Evolutionary conservation across 331 rosid genomes (phyloP).

Genomic region (Phaseolus coccineus): DNA sequence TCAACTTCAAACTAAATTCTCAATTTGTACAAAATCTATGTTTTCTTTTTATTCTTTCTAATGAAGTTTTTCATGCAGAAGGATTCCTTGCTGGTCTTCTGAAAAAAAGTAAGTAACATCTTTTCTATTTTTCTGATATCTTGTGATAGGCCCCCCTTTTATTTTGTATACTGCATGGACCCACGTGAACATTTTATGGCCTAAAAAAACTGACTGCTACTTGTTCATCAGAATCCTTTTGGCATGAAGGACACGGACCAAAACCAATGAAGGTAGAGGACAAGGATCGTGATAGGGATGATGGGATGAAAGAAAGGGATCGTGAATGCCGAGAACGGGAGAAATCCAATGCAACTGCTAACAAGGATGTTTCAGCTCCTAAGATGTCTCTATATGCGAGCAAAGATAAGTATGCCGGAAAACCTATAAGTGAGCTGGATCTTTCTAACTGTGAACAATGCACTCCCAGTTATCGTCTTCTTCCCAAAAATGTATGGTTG

Average conservation of each 20-base stretch:
- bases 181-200: slow-evolving; percentile 37
- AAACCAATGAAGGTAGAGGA: slow-evolving; percentile 80
- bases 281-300: slow-evolving; percentile 76
- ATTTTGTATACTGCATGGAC: slow-evolving; percentile 28
- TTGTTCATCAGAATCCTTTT: slow-evolving; percentile 70
- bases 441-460: slow-evolving; percentile 94
- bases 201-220: slow-evolving; percentile 42
- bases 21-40: slow-evolving; percentile 37
- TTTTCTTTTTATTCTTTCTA: slow-evolving; percentile 50
- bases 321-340: slow-evolving; percentile 79
- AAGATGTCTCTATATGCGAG: slow-evolving; percentile 65
- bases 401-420: slow-evolving; percentile 87
- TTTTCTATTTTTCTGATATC: slow-evolving; percentile 43
- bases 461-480: slow-evolving; percentile 94
- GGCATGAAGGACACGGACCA: slow-evolving; percentile 75
- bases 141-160: slow-evolving; percentile 39
- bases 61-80: slow-evolving; percentile 72
- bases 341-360: slow-evolving; percentile 54
- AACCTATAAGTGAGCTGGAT: slow-evolving; percentile 96
- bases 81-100: slow-evolving; percentile 97
- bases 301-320: slow-evolving; percentile 79
- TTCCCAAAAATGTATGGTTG: slow-evolving; percentile 79
- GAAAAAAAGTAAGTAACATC: slow-evolving; percentile 85
- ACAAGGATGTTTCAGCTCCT: slow-evolving; percentile 73
- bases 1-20: slow-evolving; percentile 36